phyloP scores from a whole-genome alignment of 257 asterid genomes.

The Euphrasia confusa region DNA sequence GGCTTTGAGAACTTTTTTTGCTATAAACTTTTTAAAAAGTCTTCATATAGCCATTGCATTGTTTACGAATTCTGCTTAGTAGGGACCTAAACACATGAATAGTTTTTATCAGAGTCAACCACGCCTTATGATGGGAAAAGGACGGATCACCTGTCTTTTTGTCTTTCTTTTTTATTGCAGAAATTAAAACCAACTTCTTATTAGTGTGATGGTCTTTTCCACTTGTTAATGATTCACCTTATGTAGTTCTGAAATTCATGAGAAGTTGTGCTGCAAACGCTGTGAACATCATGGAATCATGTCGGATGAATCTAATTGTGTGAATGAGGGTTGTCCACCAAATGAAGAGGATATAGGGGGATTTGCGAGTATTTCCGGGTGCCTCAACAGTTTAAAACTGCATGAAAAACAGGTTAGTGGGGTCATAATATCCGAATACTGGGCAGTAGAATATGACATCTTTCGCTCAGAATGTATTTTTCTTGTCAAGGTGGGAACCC shows the following conservation, averaged over 20 bases:
- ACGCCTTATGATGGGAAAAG: no score
- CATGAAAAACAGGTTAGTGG: conserved; percentile 75
- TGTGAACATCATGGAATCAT: conserved; percentile 45
- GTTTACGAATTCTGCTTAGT: no score
- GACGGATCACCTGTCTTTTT: no score
- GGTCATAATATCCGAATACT: conserved; percentile 19
- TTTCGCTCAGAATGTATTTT: conserved; percentile 17
- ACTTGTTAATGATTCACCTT: conserved; percentile 18
- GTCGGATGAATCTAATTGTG: conserved; percentile 30
- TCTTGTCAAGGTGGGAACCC: conserved; percentile 68
- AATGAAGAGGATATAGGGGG: conserved; percentile 90
- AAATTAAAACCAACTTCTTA: conserved; percentile 7
- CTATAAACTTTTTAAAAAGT: no score
- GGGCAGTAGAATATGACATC: conserved; percentile 11
- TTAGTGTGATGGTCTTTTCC: conserved; percentile 12
- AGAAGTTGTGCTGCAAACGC: conserved; percentile 77
- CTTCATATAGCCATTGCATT: no score
- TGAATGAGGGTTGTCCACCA: conserved; percentile 29
- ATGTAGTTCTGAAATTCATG: conserved; percentile 88
- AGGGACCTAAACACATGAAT: no score
- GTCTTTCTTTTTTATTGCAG: conserved; percentile 4
- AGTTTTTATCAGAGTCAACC: no score
- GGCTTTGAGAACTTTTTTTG: no score
- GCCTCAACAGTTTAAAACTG: conserved; percentile 55
- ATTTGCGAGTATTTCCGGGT: conserved; percentile 74